Base-by-base conservation (phyloP, 2,329 filamentous ascomycete genomes). In the Epichloe coenophiala region DNA sequence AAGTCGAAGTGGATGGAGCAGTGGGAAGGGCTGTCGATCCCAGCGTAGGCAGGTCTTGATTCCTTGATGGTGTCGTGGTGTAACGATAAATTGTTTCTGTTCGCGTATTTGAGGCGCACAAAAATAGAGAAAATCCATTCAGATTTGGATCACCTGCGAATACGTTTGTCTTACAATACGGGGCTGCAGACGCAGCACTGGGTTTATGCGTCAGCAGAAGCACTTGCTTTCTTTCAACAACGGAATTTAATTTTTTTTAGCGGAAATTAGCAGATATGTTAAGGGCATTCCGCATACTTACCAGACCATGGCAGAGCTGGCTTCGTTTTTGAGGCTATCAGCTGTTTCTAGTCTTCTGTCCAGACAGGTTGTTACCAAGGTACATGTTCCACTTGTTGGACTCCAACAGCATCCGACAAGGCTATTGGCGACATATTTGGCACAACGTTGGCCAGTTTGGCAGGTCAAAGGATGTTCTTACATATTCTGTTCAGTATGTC, bases 131-230 rank as follows among this genome's bases (percentile, higher is more conserved):
- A 33, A 51, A 58, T 27, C 55, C 52, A 12, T 51, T 37, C 15
- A 59, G 37, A 19, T 48, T 43, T 15, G 51, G 12, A 47, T 55
- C 54, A 2, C 45, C 50, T 2, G 46, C 46, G 31, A 59, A 53
- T 9, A 58, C 49, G 42, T 60, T 50, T 27, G 58, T 60, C 50
- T 59, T 57, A 49, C 57, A 60, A 41, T 56, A 58, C 2, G 57
- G 57, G 4, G 54, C 49, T 13, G 45, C 45, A 12, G 50, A 52
- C 7, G 43, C 52, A 35, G 50, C 50, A 47, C 52, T 54, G 31
- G 38, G 38, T 33, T 15, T 47, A 12, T 42, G 27, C n/a, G 44
- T 35, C 47, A 48, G 42, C 51, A 45, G 33, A 15, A 36, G 19
- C 13, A 41, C 13, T 33, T 19, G 15, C 2, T 4, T 15, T 1